Conservation (phyloP, 2,329 filamentous ascomycete species). For the Dendrostoma leiphaemia region DNA sequence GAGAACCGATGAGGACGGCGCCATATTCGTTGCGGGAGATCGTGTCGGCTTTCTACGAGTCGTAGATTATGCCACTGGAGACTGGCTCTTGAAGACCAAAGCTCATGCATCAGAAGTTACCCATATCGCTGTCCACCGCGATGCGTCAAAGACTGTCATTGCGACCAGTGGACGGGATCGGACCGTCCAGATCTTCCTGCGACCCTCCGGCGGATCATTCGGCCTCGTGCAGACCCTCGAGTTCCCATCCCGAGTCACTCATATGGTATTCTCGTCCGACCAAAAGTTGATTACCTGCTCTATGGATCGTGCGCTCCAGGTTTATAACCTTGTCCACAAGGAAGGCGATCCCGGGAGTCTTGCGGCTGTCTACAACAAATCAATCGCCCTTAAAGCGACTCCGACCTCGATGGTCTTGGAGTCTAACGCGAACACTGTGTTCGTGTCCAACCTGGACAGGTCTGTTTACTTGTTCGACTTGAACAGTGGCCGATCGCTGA, state of each 20-base stretch:
- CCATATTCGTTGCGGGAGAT: conserved; percentile 78
- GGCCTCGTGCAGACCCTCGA: conserved; percentile 89
- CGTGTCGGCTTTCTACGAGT: conserved; percentile 78
- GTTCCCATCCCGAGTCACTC: conserved; percentile 81
- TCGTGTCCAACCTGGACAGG: conserved; percentile 59
- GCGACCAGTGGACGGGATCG: conserved; percentile 86
- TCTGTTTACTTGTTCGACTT: conserved; percentile 62
- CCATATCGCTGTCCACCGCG: conserved; percentile 71
- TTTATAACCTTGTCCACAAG: conserved; percentile 74
- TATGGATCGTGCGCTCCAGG: conserved; percentile 79
- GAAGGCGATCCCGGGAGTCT: conserved; percentile 62
- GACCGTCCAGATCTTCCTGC: conserved; percentile 85
- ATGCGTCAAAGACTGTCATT: conserved; percentile 61
- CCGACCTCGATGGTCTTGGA: conserved; percentile 80
- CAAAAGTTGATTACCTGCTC: conserved; percentile 82
- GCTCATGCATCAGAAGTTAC: conserved; percentile 86
- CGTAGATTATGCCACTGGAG: conserved; percentile 60
- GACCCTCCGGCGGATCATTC: conserved; percentile 55
- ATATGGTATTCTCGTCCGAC: conserved; percentile 69
- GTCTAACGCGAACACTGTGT: conserved; percentile 56
- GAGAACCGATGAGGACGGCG: conserved; percentile 58
- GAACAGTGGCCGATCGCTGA: conserved; percentile 65
- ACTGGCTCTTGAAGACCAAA: conserved; percentile 69
- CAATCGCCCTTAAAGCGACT: conserved; percentile 81
- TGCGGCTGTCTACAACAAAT: conserved; percentile 74